These are phyloP conservation scores for Gracilaria domingensis DNA, from an alignment of 23 red algal species.

Conservation along the genomic window DNA sequence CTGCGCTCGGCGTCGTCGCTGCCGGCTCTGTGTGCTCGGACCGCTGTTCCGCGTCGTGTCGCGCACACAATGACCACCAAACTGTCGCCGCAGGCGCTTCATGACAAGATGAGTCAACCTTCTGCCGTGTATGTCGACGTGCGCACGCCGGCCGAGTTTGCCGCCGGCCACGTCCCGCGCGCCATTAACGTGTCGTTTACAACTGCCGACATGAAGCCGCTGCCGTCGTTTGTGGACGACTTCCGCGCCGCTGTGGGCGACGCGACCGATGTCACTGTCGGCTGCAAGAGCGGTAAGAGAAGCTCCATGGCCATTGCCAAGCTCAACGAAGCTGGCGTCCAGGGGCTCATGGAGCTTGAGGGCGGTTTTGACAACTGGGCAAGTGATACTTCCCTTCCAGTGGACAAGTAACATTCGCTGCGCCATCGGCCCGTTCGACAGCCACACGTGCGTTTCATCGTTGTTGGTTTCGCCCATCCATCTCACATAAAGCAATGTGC, in stretches of 20 bases:
- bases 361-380: constrained; percentile 29
- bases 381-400: constrained; percentile 18
- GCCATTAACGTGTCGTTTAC: constrained; percentile 36
- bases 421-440: neutral
- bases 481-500: neutral
- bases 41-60: neutral
- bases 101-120: constrained; percentile 1
- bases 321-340: constrained; percentile 5
- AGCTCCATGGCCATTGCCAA: constrained; percentile 19
- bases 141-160: constrained; percentile 37
- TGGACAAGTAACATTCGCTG: constrained; percentile 26
- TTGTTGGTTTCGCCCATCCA: neutral
- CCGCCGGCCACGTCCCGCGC: constrained; percentile 4
- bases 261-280: constrained; percentile 17
- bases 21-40: neutral
- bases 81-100: neutral
- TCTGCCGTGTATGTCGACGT: constrained; percentile 43
- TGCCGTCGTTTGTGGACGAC: constrained; percentile 32
- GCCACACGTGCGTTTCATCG: neutral
- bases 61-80: neutral
- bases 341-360: constrained; percentile 34
- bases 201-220: constrained; percentile 31
- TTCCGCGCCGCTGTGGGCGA: constrained; percentile 12
- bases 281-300: constrained; percentile 46
- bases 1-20: neutral